These are phyloP conservation scores for Beauveria sp. DNA, from an alignment of 2,329 filamentous ascomycete species.

Conservation along the genomic window DNA sequence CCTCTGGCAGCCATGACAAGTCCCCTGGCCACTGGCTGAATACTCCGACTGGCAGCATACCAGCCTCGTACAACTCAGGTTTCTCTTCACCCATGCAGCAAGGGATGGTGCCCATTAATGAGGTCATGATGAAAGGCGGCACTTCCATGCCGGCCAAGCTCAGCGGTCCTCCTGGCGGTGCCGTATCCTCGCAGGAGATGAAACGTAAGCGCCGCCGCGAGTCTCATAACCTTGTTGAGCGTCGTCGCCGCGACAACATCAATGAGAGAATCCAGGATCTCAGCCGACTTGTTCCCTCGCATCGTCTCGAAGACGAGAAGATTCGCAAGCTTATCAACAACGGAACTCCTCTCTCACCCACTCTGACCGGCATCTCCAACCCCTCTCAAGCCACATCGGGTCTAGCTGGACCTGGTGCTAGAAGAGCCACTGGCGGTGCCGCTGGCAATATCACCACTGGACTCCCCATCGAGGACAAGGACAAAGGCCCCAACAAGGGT, in stretches of 20 bases:
- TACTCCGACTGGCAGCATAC: slow-evolving; percentile 67
- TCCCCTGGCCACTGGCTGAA: slow-evolving; percentile 82
- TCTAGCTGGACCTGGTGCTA: slow-evolving; percentile 74
- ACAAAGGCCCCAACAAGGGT: slow-evolving; percentile 97
- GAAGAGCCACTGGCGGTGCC: slow-evolving; percentile 63
- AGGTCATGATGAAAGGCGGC: slow-evolving; percentile 80
- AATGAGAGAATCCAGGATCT: slow-evolving; percentile 97
- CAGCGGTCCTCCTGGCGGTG: slow-evolving; percentile 31
- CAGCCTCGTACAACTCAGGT: slow-evolving; percentile 82
- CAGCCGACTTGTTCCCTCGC: slow-evolving; percentile 83
- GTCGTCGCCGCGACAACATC: slow-evolving; percentile 91
- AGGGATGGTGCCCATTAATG: slow-evolving; percentile 70
- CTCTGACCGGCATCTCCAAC: slow-evolving; percentile 59
- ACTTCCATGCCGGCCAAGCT: slow-evolving; percentile 88
- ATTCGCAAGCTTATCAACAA: slow-evolving; percentile 91
- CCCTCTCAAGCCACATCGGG: slow-evolving; percentile 78
- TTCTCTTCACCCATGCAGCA: slow-evolving; percentile 74
- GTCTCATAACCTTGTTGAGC: slow-evolving; percentile 94
- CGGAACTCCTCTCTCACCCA: slow-evolving; percentile 81
- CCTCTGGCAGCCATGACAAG: slow-evolving; percentile 65
- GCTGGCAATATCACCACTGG: slow-evolving; percentile 85
- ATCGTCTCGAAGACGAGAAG: slow-evolving; percentile 94
- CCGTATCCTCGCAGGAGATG: slow-evolving; percentile 76
- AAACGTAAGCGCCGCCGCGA: slow-evolving; percentile 87
- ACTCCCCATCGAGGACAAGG: slow-evolving; percentile 89